Evolutionary conservation across 352 stramenopile genomes (phyloP).

Genomic region (Globisporangium apiculatum): DNA sequence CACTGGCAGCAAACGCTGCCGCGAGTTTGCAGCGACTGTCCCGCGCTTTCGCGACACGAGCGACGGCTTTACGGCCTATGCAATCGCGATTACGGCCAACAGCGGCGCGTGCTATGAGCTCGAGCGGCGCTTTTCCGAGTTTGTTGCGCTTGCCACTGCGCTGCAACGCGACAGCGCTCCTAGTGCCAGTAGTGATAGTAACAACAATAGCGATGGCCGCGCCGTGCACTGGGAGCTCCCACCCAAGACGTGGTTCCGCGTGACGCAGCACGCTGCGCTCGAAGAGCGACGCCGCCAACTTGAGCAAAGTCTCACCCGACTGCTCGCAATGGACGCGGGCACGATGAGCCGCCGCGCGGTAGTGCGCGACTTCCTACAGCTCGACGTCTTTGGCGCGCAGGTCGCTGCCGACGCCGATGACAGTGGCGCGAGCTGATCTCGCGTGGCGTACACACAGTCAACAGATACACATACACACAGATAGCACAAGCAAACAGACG

Average conservation of each 20-base stretch:
- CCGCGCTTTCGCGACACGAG: slow-evolving; percentile 55
- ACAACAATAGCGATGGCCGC: slow-evolving; percentile 1
- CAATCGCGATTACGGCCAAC: slow-evolving; percentile 32
- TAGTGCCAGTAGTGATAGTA: not conserved
- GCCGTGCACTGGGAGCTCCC: slow-evolving; percentile 56
- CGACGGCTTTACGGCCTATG: slow-evolving; percentile 65
- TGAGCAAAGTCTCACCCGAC: slow-evolving; percentile 37
- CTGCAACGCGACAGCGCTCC: slow-evolving; percentile 18
- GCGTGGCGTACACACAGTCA: no score
- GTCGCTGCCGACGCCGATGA: slow-evolving; percentile 26
- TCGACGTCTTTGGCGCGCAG: slow-evolving; percentile 71
- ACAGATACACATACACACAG: not conserved
- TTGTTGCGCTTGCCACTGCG: slow-evolving; percentile 44
- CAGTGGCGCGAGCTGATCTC: not conserved
- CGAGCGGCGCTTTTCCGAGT: slow-evolving; percentile 75
- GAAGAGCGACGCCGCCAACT: slow-evolving; percentile 60
- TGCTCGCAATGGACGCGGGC: slow-evolving; percentile 31
- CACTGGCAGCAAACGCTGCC: slow-evolving; percentile 5
- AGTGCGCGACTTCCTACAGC: slow-evolving; percentile 73
- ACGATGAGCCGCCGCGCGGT: slow-evolving; percentile 40
- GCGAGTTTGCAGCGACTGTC: slow-evolving; percentile 45
- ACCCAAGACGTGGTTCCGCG: slow-evolving; percentile 73
- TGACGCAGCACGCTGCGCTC: slow-evolving; percentile 49
- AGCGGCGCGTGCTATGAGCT: slow-evolving; percentile 32
- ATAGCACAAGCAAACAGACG: not conserved